Percentiles rank a stretch among this genome's conserved stretches.
These are phyloP conservation scores for Mycena polygramma DNA, from an alignment of 768 basidiomycete genomes.

Conservation along the genomic window DNA sequence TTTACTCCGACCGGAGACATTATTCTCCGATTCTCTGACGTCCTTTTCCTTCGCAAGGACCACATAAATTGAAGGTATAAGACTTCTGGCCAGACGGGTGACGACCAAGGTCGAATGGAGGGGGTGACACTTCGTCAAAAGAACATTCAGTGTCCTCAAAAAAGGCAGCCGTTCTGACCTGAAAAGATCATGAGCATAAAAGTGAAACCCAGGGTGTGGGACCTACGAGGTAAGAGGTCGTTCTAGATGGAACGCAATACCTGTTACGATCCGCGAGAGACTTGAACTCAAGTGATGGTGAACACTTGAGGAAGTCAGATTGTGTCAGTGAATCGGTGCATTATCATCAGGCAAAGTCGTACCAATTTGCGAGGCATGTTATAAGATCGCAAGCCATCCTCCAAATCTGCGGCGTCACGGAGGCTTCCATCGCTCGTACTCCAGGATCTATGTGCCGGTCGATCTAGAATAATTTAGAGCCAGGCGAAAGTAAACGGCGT, in stretches of 20 bases:
- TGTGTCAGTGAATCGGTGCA: not conserved
- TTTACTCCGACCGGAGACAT: constrained; percentile 51
- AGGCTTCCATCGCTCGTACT: constrained; percentile 67
- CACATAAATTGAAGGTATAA: constrained; percentile 62
- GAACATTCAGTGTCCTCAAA: constrained; percentile 57
- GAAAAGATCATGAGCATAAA: constrained; percentile 28
- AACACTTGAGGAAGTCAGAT: constrained; percentile 54
- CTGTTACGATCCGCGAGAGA: constrained; percentile 62
- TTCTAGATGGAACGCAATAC: constrained; percentile 74
- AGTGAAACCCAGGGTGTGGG: not conserved
- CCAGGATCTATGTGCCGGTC: constrained; percentile 64
- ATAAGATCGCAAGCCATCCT: constrained; percentile 66
- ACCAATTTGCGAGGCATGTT: constrained; percentile 64
- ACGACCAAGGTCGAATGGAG: constrained; percentile 63
- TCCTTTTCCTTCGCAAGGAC: constrained; percentile 60
- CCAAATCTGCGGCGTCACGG: constrained; percentile 66
- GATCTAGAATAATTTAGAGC: constrained; percentile 48
- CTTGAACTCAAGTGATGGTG: constrained; percentile 69
- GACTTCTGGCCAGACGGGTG: constrained; percentile 67
- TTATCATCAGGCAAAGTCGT: constrained; percentile 2
- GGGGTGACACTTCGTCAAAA: constrained; percentile 60
- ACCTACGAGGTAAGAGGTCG: constrained; percentile 63
- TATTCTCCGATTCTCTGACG: constrained; percentile 39
- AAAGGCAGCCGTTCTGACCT: constrained; percentile 57
- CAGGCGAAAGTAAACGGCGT: not conserved